Percentiles rank a stretch among this genome's conserved stretches.
Evolutionary conservation across 1,139 yeast species (phyloP).

Genomic region (Schwanniomyces etchellsii): DNA sequence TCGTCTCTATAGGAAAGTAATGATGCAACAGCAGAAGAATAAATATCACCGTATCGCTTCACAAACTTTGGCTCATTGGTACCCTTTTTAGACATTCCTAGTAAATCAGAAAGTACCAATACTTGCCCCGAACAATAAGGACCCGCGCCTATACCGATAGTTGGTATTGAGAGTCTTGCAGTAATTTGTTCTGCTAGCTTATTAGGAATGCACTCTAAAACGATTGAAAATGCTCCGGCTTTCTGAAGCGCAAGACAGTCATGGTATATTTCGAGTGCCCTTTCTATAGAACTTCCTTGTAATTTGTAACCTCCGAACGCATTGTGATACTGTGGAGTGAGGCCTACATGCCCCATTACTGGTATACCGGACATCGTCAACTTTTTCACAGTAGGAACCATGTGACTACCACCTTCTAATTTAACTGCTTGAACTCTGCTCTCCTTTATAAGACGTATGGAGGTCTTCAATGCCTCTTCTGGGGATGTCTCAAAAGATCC

Average conservation of each 20-base stretch:
- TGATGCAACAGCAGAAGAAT: slow-evolving; percentile 46
- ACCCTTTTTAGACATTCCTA: slow-evolving; percentile 62
- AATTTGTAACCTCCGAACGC: slow-evolving; percentile 81
- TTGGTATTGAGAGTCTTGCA: slow-evolving; percentile 56
- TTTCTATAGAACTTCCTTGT: slow-evolving; percentile 61
- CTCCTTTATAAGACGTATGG: slow-evolving; percentile 56
- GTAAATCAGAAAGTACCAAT: slow-evolving; percentile 75
- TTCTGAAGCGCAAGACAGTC: slow-evolving; percentile 69
- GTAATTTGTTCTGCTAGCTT: slow-evolving; percentile 67
- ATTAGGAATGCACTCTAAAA: slow-evolving; percentile 84
- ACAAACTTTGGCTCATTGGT: slow-evolving; percentile 63
- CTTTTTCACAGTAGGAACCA: slow-evolving; percentile 37
- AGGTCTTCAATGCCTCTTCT: slow-evolving; percentile 59
- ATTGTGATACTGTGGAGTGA: slow-evolving; percentile 84
- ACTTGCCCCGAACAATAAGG: slow-evolving; percentile 83
- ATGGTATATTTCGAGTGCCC: slow-evolving; percentile 54
- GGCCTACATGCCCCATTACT: slow-evolving; percentile 87
- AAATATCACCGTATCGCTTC: slow-evolving; percentile 56
- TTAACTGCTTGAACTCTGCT: slow-evolving; percentile 74
- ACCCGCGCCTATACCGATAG: slow-evolving; percentile 97
- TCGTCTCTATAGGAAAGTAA: slow-evolving; percentile 53
- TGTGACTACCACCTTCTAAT: slow-evolving; percentile 74
- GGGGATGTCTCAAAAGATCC: slow-evolving; percentile 72
- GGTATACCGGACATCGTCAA: slow-evolving; percentile 73
- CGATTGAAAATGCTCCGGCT: slow-evolving; percentile 73